Evolutionary conservation across 495 filamentous ascomycete species (phyloP), one percentile per base, ranked within the genome.

Genomic region (Viridothelium virens): DNA sequence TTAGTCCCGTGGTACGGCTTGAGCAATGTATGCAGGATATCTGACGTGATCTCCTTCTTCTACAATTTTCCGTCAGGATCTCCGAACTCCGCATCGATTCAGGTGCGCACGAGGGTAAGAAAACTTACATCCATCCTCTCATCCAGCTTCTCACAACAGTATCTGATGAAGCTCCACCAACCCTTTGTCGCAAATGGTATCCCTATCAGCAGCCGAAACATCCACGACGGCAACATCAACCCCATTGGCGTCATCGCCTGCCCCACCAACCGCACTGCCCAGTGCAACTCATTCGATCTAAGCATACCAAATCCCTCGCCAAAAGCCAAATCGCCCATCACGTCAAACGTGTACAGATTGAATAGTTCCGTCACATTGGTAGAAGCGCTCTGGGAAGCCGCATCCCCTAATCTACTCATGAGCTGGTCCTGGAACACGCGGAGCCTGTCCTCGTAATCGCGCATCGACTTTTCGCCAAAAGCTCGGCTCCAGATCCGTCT

Each of bases 401-500:
- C n/a, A n/a, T n/a, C n/a, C n/a, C n/a, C n/a, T n/a, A n/a, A n/a
- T n/a, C n/a, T n/a, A n/a, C n/a, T n/a, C n/a, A n/a, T n/a, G n/a
- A n/a, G n/a, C n/a, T n/a, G n/a, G n/a, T n/a, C n/a, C n/a, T n/a
- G n/a, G n/a, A n/a, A n/a, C n/a, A n/a, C n/a, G n/a, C n/a, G n/a
- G n/a, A n/a, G n/a, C n/a, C n/a, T n/a, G n/a, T n/a, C n/a, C n/a
- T n/a, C n/a, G n/a, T n/a, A n/a, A n/a, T n/a, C n/a, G n/a, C n/a
- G n/a, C 4, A 80, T 62, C 1, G 74, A 76, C 74, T 46, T 67
- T 59, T 70, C 68, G 36, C 62, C 33, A 67, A 33, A 61, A 2
- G 61, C 78, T 7, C 70, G 74, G 56, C 76, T 76, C 79, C 81
- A 81, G 12, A 78, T 68, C 18, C 74, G 74, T 14, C 80, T 67